A percentile compares a stretch with the other conserved stretches of the same genome.
Conservation (phyloP, 208 protist genomes). For the Crithidia acanthocephali region DNA sequence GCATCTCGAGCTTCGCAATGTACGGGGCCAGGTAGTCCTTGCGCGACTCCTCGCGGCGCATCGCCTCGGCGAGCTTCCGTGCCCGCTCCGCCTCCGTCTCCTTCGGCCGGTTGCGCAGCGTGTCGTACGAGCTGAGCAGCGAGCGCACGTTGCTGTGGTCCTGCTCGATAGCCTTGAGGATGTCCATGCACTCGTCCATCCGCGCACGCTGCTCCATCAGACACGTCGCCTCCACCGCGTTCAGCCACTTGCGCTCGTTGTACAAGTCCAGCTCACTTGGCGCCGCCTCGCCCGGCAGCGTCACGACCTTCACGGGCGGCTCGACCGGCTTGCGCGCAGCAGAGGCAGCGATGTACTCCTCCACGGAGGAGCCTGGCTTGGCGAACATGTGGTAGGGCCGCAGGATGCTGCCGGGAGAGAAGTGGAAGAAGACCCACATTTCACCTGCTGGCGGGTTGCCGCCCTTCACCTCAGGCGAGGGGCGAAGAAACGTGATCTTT, state of each 20-base stretch:
- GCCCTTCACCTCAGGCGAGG: slow-evolving; percentile 24
- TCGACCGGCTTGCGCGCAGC: slow-evolving; percentile 37
- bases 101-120: slow-evolving; percentile 85
- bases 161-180: slow-evolving; percentile 53
- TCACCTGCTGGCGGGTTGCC: slow-evolving; percentile 41
- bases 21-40: slow-evolving; percentile 92
- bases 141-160: slow-evolving; percentile 47
- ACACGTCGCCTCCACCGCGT: slow-evolving; percentile 60
- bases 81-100: slow-evolving; percentile 85
- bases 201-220: slow-evolving; percentile 59
- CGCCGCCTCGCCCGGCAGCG: slow-evolving; percentile 63
- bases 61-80: slow-evolving; percentile 67
- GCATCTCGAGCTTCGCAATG: slow-evolving; percentile 83
- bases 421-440: slow-evolving; percentile 91
- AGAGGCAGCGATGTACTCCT: slow-evolving; percentile 77
- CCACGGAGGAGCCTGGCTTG: slow-evolving; percentile 69
- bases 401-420: slow-evolving; percentile 70
- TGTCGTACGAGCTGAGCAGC: slow-evolving; percentile 83
- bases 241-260: slow-evolving; percentile 87
- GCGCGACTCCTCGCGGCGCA: slow-evolving; percentile 73
- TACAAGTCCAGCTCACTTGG: slow-evolving; percentile 81
- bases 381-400: slow-evolving; percentile 84
- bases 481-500: slow-evolving; percentile 75
- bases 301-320: slow-evolving; percentile 58
- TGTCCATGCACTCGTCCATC: slow-evolving; percentile 62